A percentile compares a stretch with the other conserved stretches of the same genome.
phyloP scores from a whole-genome alignment of 2,329 filamentous ascomycete genomes.

The Aspergillus candidus region DNA sequence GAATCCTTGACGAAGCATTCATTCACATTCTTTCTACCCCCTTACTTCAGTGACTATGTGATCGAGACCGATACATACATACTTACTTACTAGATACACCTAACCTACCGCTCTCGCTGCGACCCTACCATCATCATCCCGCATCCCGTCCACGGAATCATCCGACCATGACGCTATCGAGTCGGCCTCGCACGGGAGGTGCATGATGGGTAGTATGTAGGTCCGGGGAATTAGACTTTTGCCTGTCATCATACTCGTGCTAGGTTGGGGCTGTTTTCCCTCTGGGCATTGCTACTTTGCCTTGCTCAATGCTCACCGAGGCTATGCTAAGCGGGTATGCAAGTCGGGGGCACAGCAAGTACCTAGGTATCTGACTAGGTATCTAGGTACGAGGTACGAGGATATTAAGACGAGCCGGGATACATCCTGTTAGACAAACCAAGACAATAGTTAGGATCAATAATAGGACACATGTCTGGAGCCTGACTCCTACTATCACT shows the following conservation, averaged over 20 bases:
- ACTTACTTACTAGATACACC: not conserved
- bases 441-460: not conserved
- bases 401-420: too few species aligned
- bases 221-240: not conserved
- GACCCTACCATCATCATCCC: not conserved
- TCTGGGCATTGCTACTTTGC: too few species aligned
- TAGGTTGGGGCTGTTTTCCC: too few species aligned
- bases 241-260: too few species aligned
- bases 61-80: not conserved
- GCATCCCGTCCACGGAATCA: constrained; percentile 1
- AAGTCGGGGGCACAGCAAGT: not conserved
- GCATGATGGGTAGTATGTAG: not conserved
- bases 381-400: too few species aligned
- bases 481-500: not conserved
- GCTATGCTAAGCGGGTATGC: constrained; percentile 6
- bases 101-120: not conserved
- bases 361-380: too few species aligned
- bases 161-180: constrained; percentile 12
- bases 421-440: too few species aligned
- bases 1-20: constrained; percentile 8
- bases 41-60: not conserved
- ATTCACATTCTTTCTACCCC: not conserved
- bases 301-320: not conserved
- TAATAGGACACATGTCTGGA: not conserved
- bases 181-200: not conserved